A percentile compares a stretch with the other conserved stretches of the same genome.
Evolutionary conservation across 768 basidiomycete species (phyloP).

Genomic region (Lyophyllum semitale): DNA sequence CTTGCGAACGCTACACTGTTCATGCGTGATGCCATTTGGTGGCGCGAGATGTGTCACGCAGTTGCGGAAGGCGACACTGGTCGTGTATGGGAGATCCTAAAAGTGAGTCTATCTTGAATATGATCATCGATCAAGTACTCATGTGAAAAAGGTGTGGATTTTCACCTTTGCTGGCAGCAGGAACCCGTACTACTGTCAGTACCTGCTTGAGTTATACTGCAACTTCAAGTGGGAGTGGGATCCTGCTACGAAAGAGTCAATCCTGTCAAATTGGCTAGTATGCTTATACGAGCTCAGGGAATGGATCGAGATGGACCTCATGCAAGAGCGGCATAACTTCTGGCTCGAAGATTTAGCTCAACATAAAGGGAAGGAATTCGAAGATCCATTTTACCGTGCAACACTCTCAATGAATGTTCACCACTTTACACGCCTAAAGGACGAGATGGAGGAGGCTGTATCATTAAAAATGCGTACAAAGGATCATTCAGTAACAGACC

Average conservation of each 20-base stretch:
- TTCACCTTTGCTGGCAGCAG: conserved; percentile 26
- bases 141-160: conserved; percentile 14
- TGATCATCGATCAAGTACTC: background rate
- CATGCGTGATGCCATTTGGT: conserved; percentile 22
- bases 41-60: conserved; percentile 23
- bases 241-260: conserved; percentile 12
- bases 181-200: conserved; percentile 26
- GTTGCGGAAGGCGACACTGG: conserved; percentile 24
- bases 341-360: conserved; percentile 25
- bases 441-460: conserved; percentile 20
- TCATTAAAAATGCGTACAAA: conserved; percentile 9
- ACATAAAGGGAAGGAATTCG: conserved; percentile 24
- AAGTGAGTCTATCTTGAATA: background rate
- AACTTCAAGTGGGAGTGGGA: conserved; percentile 25
- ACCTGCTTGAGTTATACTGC: conserved; percentile 27
- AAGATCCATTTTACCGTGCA: conserved; percentile 18
- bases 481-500: background rate
- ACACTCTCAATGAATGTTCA: conserved; percentile 16
- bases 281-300: conserved; percentile 20
- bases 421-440: conserved; percentile 19
- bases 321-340: conserved; percentile 31
- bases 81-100: conserved; percentile 24
- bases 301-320: conserved; percentile 28
- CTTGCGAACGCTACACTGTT: conserved; percentile 23
- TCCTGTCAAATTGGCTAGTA: conserved; percentile 30